Base-by-base conservation (phyloP, 1,139 yeast genomes). In the Taiozyma sp. region DNA sequence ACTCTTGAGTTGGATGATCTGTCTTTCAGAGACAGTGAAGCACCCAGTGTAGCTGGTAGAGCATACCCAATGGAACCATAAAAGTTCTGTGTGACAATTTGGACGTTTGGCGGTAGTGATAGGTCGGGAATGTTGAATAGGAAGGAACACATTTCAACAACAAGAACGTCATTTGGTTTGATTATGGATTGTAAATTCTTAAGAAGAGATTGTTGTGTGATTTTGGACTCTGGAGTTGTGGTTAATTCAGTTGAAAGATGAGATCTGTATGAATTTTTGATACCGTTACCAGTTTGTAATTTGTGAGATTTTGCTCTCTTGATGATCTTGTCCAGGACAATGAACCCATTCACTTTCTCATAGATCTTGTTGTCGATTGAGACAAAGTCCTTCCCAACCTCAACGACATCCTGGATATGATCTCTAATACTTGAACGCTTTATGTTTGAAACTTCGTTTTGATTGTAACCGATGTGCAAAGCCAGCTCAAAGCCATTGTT, bases 1-100 rank as follows among this genome's bases (percentile, higher is more conserved):
- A 88, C 76, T 57, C 96, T 78, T 45, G 84, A 80, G 7, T 70
- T 64, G 16, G 63, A 54, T 8, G 73, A 73, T 50, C 71, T 55
- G 63, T 89, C 95, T 51, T 76, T 74, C 60, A 79, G 73, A 1
- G 93, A 96, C 51, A 86, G 68, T 14, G 87, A 81, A 8, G 83
- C 87, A 38, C 97, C 97, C 46, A 90, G 75, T 1, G 93, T 78
- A 4, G 95, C 90, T 1, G 96, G 96, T 29, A 90, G 72, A 0
- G 96, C 91, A 70, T 80, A 87, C 5, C 97, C 97, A 61, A 90
- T 90, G 2, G 96, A 87, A 1, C 92, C 83, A 65, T 85, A 90
- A 63, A 83, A 86, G 50, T 80, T 77, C 65, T 89, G 96, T 6
- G 87, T 75, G 49, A 85, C 71, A 55, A 77, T 72, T 54, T 72